Conservation (phyloP, 2,329 filamentous ascomycete species). For the Xylaria sp. region DNA sequence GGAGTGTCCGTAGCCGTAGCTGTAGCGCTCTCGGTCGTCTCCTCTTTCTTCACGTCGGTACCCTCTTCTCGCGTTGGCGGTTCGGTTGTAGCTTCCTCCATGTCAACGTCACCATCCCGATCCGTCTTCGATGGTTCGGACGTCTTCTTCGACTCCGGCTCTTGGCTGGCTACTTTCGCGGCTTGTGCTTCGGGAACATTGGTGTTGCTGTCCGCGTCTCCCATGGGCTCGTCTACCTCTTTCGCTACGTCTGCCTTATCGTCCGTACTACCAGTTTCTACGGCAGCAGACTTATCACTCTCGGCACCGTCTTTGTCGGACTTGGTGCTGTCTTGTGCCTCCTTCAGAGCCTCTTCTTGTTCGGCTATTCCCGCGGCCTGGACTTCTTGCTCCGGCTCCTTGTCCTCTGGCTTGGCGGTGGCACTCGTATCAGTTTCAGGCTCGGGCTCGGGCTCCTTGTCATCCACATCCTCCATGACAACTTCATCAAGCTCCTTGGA, state of each 20-base stretch:
- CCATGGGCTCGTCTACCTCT: slow-evolving; percentile 33
- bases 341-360: slow-evolving; percentile 29
- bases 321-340: slow-evolving; percentile 37
- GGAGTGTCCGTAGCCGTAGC: slow-evolving; percentile 3
- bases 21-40: slow-evolving; percentile 9
- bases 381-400: slow-evolving; percentile 22
- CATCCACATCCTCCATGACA: slow-evolving; percentile 37
- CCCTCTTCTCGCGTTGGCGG: slow-evolving; percentile 46
- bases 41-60: slow-evolving; percentile 19
- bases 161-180: slow-evolving; percentile 30
- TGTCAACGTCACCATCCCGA: slow-evolving; percentile 55
- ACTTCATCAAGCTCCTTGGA: slow-evolving; percentile 47
- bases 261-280: slow-evolving; percentile 9
- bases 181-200: slow-evolving; percentile 21
- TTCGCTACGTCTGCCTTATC: slow-evolving; percentile 20
- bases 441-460: slow-evolving; percentile 24
- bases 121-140: slow-evolving; percentile 43
- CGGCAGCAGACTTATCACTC: slow-evolving; percentile 17
- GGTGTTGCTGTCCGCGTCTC: slow-evolving; percentile 23
- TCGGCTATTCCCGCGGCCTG: slow-evolving; percentile 26
- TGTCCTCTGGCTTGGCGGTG: slow-evolving; percentile 26
- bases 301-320: slow-evolving; percentile 32
- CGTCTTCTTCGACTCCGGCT: slow-evolving; percentile 22
- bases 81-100: slow-evolving; percentile 44
- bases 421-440: slow-evolving; percentile 40